Percentiles rank a stretch among this genome's conserved stretches.
These are phyloP conservation scores for Mycena vulgaris DNA, from an alignment of 768 basidiomycete species.

Conservation along the genomic window DNA sequence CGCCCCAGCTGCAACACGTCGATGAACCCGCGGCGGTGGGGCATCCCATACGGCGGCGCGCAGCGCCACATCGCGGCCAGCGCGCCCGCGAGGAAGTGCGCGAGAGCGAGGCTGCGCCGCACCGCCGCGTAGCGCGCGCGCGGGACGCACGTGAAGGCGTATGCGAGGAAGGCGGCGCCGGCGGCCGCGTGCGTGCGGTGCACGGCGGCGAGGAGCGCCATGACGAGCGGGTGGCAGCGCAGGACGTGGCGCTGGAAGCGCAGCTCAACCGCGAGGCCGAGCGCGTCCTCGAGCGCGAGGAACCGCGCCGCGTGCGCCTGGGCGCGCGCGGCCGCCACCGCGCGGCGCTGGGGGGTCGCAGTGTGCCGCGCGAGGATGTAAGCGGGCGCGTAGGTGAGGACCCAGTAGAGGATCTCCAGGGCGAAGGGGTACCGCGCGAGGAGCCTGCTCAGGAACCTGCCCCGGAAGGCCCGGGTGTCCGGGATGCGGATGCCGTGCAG, in stretches of 20 bases:
- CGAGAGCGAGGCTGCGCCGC: constrained; percentile 21
- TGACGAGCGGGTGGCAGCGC: not conserved
- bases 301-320: constrained; percentile 11
- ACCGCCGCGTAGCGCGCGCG: constrained; percentile 4
- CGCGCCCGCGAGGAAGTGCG: constrained; percentile 1
- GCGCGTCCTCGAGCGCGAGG: constrained; percentile 7
- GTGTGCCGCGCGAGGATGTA: constrained; percentile 5
- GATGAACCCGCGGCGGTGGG: constrained; percentile 10
- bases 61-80: constrained; percentile 3
- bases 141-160: constrained; percentile 26
- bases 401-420: constrained; percentile 27
- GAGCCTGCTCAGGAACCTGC: not conserved
- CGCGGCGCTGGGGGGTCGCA: constrained; percentile 1
- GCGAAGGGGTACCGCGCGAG: constrained; percentile 25
- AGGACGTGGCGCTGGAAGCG: constrained; percentile 23
- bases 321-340: not conserved
- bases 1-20: constrained; percentile 25
- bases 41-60: constrained; percentile 21
- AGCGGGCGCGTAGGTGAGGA: constrained; percentile 5
- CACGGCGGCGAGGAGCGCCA: constrained; percentile 8
- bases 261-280: constrained; percentile 24
- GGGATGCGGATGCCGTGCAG: constrained; percentile 6
- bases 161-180: constrained; percentile 20
- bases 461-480: not conserved
- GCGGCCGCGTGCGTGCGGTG: constrained; percentile 2